Base-by-base conservation (phyloP, 768 basidiomycete species). In the Boletus huronensis region DNA sequence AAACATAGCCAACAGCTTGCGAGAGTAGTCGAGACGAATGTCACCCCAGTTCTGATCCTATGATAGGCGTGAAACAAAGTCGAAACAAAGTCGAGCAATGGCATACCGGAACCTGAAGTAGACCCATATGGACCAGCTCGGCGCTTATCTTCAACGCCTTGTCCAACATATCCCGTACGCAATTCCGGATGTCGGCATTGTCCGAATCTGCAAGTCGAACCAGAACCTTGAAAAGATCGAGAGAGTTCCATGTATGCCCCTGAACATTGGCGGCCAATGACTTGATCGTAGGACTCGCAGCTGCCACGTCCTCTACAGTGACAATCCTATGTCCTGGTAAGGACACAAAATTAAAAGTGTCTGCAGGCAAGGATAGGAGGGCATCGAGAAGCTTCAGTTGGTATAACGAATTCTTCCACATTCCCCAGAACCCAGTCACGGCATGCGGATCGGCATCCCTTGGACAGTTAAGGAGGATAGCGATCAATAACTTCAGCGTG, bases 141-240 rank as follows among this genome's bases (percentile, higher is more conserved):
- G 96, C 91, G 50, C 92, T 93, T 61, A 93, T 88, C 73, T 92
- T 92, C 48, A 93, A 84, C 0, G 92, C 96, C 64, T 93, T 91
- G 67, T 98, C 95, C 50, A 98, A 71, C 85, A 97, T 89, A 61
- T 97, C 93, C 42, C 88, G 79, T 26, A 95, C 93, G 59, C 84
- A 86, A 53, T 75, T 80, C 25, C 84, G 81, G 26, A 93, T 83
- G 48, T 94, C 91, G 16, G 70, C 58, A 21, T 78, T 82, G 26
- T 92, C 87, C 3, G 85, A 82, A 55, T 86, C 85, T 3, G 88
- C 87, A 49, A 88, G 77, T 53, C 83, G 80, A n/a, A 96, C 87
- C 3, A 98, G 76, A 28, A 93, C 85, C 70, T 93, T 85, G 61
- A 95, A 90, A 39, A 98, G 74, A 61, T 97, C 93, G 9, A 93